Evolutionary conservation across 768 basidiomycete species (phyloP), one percentile per base, ranked within the genome.

Genomic region (Russula sp.): DNA sequence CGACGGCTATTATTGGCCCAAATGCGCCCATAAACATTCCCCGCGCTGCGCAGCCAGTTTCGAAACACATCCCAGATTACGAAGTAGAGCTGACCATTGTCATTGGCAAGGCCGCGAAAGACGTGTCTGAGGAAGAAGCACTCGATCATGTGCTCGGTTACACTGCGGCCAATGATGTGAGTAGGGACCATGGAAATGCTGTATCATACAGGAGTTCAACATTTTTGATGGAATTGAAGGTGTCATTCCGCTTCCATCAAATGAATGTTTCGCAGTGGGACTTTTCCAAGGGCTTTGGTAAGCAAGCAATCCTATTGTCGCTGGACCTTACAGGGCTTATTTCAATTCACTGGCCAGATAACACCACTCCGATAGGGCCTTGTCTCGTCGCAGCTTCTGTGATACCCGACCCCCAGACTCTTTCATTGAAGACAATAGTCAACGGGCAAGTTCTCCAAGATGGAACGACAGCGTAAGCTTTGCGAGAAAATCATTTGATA

Each of bases 221-320:
- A 36, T 38, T 22, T 55, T 50, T 32, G 28, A 53, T 6, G 18
- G 40, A 50, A 56, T 34, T 11, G 28, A 44, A 88, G 87, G 81
- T 90, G 3, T 92, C 91, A 5, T 92, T 93, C 82, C 83, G 93
- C 48, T 85, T 87, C 67, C 86, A 88, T 69, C 93, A 94, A 72
- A 77, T 89, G 75, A 83, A 84, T 4, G 86, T 87, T 11, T 87
- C 88, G 0, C 93, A 95, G 69, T 95, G 93, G 92, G 79, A 83
- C 34, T 94, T 92, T 75, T 92, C 90, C 30, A 95, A 95, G 74
- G 81, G 87, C 48, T 95, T 92, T 69, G 92, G 91, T 88, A 62
- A 28, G 81, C 69, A 20, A 58, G 2, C 40, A 59, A 5, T 48
- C 36, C 18, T 48, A n/a, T 38, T 20, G n/a, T 24, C 8, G 20